Evolutionary conservation across 2,329 filamentous ascomycete species (phyloP).

Genomic region (Penicillium sp.): DNA sequence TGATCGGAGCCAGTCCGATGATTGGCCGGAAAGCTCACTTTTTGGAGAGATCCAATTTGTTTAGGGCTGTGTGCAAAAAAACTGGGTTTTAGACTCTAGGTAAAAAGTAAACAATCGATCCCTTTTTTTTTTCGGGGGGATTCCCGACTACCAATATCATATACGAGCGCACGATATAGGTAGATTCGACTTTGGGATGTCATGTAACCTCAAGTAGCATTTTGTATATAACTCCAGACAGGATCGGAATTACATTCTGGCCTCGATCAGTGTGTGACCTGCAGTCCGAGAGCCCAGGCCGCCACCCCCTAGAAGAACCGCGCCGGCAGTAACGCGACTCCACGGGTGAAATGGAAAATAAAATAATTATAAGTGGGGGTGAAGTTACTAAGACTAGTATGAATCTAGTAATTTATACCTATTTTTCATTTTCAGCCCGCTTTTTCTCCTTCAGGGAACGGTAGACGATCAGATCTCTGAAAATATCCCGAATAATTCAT

Average conservation of each 20-base stretch:
- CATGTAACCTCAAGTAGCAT: neutral
- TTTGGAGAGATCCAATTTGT: slow-evolving; percentile 12
- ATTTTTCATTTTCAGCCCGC: slow-evolving; percentile 9
- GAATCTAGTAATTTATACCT: neutral
- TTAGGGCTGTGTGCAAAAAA: slow-evolving; percentile 2
- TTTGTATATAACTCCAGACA: neutral
- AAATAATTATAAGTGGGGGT: neutral
- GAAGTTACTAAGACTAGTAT: neutral
- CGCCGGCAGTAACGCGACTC: slow-evolving; percentile 26
- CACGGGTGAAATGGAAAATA: slow-evolving; percentile 10
- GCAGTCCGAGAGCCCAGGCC: slow-evolving; percentile 15
- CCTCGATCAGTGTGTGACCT: slow-evolving; percentile 7
- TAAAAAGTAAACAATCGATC: neutral
- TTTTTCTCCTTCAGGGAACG: neutral
- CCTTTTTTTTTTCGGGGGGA: neutral
- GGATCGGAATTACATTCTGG: slow-evolving; percentile 9
- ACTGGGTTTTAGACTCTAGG: neutral
- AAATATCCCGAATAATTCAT: neutral
- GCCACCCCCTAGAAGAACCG: slow-evolving; percentile 36
- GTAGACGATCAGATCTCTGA: slow-evolving; percentile 9
- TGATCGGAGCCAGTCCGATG: slow-evolving; percentile 1
- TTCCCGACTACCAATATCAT: neutral
- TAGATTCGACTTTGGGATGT: neutral
- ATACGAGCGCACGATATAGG: neutral
- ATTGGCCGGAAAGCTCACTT: slow-evolving; percentile 7